phyloP scores from a whole-genome alignment of 768 basidiomycete species.

The Boletus sensibilis region DNA sequence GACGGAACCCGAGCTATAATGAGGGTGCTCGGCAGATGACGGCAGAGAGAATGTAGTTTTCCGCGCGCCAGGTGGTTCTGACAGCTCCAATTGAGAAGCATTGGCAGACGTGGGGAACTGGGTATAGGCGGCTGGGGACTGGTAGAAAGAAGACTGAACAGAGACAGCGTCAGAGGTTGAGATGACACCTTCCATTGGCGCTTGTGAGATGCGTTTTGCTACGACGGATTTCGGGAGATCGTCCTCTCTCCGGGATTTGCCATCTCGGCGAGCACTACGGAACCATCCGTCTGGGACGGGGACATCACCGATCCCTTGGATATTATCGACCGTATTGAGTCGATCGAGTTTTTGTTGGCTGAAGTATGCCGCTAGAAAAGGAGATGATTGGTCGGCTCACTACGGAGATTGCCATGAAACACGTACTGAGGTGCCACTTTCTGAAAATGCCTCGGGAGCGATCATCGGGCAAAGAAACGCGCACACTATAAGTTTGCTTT shows the following conservation, averaged over 20 bases:
- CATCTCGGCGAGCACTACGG: constrained; percentile 71
- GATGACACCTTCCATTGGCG: constrained; percentile 32
- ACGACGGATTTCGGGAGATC: constrained; percentile 51
- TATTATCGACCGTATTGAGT: constrained; percentile 68
- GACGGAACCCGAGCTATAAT: constrained; percentile 15
- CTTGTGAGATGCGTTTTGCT: constrained; percentile 35
- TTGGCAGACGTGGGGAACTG: constrained; percentile 35
- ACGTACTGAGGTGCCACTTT: constrained; percentile 55
- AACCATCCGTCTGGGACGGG: constrained; percentile 76
- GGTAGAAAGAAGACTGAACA: constrained; percentile 23
- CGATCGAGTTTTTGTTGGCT: constrained; percentile 72
- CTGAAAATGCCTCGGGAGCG: constrained; percentile 41
- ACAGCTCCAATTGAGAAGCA: constrained; percentile 26
- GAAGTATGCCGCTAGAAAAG: constrained; percentile 72
- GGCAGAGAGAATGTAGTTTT: constrained; percentile 33
- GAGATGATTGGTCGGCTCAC: constrained; percentile 8
- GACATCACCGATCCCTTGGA: constrained; percentile 64
- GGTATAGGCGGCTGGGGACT: constrained; percentile 24
- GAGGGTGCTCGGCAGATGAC: constrained; percentile 27
- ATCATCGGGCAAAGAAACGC: constrained; percentile 46
- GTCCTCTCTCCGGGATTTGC: constrained; percentile 41
- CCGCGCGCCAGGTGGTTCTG: constrained; percentile 21
- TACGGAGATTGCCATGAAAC: constrained; percentile 34
- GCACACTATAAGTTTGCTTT: constrained; percentile 56
- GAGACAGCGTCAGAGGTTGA: constrained; percentile 18